A percentile compares a stretch with the other conserved stretches of the same genome.
phyloP scores from a whole-genome alignment of 768 basidiomycete genomes.

The Suillus luteus region DNA sequence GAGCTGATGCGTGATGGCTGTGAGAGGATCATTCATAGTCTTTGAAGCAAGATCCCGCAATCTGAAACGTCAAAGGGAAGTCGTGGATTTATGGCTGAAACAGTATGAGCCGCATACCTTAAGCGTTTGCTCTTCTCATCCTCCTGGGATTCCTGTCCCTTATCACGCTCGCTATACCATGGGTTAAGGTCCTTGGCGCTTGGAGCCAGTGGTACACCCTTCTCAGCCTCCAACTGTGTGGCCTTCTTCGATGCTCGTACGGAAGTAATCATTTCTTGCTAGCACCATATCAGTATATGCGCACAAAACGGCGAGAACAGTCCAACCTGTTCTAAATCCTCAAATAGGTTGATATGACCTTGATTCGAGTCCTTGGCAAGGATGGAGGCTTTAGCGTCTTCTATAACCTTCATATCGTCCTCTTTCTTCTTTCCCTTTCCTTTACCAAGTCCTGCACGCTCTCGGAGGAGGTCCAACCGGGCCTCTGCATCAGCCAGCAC shows the following conservation, averaged over 20 bases:
- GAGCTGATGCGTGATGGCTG: conserved; percentile 70
- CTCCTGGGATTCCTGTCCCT: conserved; percentile 28
- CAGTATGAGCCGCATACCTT: conserved; percentile 32
- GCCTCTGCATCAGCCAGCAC: conserved; percentile 83
- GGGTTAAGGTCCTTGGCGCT: conserved; percentile 76
- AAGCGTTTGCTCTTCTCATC: conserved; percentile 31
- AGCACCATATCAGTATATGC: conserved; percentile 11
- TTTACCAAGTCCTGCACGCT: conserved; percentile 52
- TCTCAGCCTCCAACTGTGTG: conserved; percentile 56
- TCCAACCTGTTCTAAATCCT: conserved; percentile 73
- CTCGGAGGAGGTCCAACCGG: conserved; percentile 62
- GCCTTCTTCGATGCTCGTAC: conserved; percentile 53
- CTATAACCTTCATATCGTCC: conserved; percentile 28
- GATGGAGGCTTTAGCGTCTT: conserved; percentile 29
- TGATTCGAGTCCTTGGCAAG: conserved; percentile 40
- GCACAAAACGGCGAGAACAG: conserved; percentile 3
- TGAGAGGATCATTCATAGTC: conserved; percentile 67
- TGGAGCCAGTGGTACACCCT: conserved; percentile 74
- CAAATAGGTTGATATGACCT: conserved; percentile 83
- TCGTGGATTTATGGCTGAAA: neutral
- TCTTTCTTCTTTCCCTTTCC: conserved; percentile 43
- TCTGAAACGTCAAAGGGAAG: conserved; percentile 37
- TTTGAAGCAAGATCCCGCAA: conserved; percentile 65
- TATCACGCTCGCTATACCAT: conserved; percentile 57
- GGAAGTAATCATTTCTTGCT: conserved; percentile 49